Evolutionary conservation across 306 rosid species (phyloP).

Genomic region (Biancaea sappan): DNA sequence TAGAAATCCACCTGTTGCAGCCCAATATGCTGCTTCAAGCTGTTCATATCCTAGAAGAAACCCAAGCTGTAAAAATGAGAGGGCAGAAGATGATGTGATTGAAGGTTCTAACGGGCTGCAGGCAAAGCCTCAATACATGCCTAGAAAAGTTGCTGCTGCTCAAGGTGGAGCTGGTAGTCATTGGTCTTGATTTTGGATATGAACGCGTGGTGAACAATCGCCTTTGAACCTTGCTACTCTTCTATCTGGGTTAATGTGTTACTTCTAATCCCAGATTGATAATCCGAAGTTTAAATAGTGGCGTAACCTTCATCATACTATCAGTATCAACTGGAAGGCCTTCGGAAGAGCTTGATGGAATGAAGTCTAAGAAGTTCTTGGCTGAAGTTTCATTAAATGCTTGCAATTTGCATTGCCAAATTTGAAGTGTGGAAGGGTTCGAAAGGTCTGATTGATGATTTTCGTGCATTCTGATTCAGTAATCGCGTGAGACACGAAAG

Average conservation of each 20-base stretch:
- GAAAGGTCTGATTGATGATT: conserved; percentile 28
- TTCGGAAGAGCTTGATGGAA: conserved; percentile 21
- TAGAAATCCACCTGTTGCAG: conserved; percentile 58
- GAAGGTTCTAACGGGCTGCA: conserved; percentile 68
- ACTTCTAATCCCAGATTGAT: conserved; percentile 20
- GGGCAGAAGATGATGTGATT: conserved; percentile 62
- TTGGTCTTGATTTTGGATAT: conserved; percentile 61
- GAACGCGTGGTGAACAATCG: conserved; percentile 9
- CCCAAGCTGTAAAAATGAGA: conserved; percentile 69
- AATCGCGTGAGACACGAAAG: conserved; percentile 24
- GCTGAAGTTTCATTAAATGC: conserved; percentile 32
- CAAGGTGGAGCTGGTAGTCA: conserved; percentile 74
- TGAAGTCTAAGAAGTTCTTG: background rate
- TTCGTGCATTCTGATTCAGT: conserved; percentile 30
- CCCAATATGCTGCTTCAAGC: conserved; percentile 57
- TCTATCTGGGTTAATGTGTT: conserved; percentile 10
- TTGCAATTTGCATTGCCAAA: conserved; percentile 34
- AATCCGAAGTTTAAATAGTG: conserved; percentile 21
- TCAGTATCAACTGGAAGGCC: background rate
- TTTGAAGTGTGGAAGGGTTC: conserved; percentile 33
- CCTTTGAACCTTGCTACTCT: conserved; percentile 5
- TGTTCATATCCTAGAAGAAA: conserved; percentile 79
- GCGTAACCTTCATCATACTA: conserved; percentile 14
- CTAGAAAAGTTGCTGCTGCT: conserved; percentile 86
- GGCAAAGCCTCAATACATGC: conserved; percentile 67